phyloP scores from a whole-genome alignment of 169 alveolate genomes.

The Eimeria necatrix region DNA sequence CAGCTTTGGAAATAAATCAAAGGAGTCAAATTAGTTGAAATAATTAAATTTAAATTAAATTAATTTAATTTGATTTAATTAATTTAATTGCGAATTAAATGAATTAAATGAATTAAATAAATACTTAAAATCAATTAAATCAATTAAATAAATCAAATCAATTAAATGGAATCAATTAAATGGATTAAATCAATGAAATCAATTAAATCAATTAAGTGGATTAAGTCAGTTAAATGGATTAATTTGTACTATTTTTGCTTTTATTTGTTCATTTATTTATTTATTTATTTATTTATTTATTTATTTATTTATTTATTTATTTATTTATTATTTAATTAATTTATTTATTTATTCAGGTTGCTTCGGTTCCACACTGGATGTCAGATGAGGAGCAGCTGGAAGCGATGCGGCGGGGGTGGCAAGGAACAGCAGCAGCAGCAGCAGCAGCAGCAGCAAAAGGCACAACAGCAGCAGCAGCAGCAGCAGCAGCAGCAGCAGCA shows the following conservation, averaged over 20 bases:
- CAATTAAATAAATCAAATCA: too few relatives aligned
- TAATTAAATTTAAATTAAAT: not conserved
- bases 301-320: not conserved
- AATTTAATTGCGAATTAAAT: not conserved
- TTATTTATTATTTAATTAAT: not conserved
- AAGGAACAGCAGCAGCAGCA: not conserved
- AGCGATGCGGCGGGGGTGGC: conserved; percentile 73
- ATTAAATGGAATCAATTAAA: too few relatives aligned
- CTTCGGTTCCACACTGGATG: conserved; percentile 51
- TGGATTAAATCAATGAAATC: too few relatives aligned
- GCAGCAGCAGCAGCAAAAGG: too few relatives aligned
- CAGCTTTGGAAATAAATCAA: not conserved
- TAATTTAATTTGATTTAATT: not conserved
- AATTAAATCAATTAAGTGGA: too few relatives aligned
- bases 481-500: too few relatives aligned
- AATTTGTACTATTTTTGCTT: too few relatives aligned
- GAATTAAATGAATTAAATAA: too few relatives aligned
- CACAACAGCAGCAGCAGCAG: too few relatives aligned
- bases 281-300: not conserved
- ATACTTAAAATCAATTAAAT: too few relatives aligned
- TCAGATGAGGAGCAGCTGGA: not conserved
- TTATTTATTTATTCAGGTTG: conserved; percentile 26
- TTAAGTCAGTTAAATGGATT: too few relatives aligned
- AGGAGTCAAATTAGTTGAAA: not conserved
- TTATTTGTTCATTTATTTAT: not conserved